Evolutionary conservation across 441 rosid species (phyloP).

Genomic region (Manihot esculenta): DNA sequence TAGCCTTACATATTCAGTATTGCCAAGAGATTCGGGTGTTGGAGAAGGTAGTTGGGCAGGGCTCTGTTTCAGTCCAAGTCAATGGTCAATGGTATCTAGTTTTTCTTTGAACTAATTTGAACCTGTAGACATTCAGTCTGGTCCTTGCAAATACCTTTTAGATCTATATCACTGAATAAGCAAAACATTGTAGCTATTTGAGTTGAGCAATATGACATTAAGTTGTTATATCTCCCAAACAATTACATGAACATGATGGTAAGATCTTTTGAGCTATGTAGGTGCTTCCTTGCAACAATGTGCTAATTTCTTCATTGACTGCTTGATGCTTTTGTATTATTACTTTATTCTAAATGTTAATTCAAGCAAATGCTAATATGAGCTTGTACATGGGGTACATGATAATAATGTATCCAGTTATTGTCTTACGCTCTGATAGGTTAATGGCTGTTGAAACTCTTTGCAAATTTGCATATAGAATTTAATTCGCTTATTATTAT

Average conservation of each 20-base stretch:
- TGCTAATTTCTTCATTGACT: not conserved
- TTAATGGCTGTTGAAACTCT: not conserved
- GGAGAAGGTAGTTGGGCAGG: conserved; percentile 83
- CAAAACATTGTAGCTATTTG: not conserved
- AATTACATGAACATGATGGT: not conserved
- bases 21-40: conserved; percentile 64
- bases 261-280: not conserved
- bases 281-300: not conserved
- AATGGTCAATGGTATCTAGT: conserved; percentile 54
- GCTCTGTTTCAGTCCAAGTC: conserved; percentile 65
- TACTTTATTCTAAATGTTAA: not conserved
- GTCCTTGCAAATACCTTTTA: not conserved
- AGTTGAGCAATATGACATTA: not conserved
- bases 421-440: not conserved
- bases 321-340: not conserved
- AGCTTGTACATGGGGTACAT: not conserved
- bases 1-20: conserved; percentile 51
- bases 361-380: not conserved
- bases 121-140: conserved; percentile 2
- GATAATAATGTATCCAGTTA: not conserved
- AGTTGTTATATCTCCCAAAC: not conserved
- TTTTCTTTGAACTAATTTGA: not conserved
- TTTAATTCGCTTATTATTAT: too few species aligned
- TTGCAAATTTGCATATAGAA: too few species aligned
- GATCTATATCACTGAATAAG: not conserved